A percentile compares a stretch with the other conserved stretches of the same genome.
phyloP scores from a whole-genome alignment of 2,329 filamentous ascomycete species.

The Pyrenophora tritici-repentis region DNA sequence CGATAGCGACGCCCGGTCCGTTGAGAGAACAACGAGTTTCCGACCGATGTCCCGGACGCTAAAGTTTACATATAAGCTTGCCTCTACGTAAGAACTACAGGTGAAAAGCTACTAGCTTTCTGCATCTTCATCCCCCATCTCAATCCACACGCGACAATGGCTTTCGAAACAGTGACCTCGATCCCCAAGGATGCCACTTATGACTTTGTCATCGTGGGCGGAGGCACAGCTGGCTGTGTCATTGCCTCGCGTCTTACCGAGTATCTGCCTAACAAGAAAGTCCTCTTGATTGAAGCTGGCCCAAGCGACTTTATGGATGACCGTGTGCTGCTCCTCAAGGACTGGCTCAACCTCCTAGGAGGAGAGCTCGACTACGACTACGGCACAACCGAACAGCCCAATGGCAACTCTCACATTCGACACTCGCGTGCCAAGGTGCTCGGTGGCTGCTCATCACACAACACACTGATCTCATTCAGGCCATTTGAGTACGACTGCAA shows the following conservation, averaged over 20 bases:
- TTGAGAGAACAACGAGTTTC: neutral
- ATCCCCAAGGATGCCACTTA: constrained; percentile 67
- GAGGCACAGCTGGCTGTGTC: constrained; percentile 85
- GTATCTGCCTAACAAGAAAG: constrained; percentile 80
- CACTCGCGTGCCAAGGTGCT: constrained; percentile 92
- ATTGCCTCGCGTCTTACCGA: constrained; percentile 78
- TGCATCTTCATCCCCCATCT: neutral
- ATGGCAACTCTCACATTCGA: constrained; percentile 87
- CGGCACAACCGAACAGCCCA: constrained; percentile 85
- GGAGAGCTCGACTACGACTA: constrained; percentile 91
- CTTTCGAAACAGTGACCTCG: constrained; percentile 59
- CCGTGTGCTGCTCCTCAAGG: constrained; percentile 81
- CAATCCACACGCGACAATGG: constrained; percentile 28
- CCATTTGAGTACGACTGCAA: constrained; percentile 88
- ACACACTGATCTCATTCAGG: constrained; percentile 90
- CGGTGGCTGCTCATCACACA: constrained; percentile 91
- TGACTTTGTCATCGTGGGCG: constrained; percentile 85
- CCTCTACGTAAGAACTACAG: constrained; percentile 1
- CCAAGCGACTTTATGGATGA: constrained; percentile 89
- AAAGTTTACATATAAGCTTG: constrained; percentile 9
- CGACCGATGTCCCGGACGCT: constrained; percentile 1
- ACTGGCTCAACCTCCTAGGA: constrained; percentile 84
- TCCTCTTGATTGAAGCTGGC: constrained; percentile 85
- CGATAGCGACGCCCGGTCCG: constrained; percentile 4
- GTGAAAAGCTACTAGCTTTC: constrained; percentile 4